Base-by-base conservation (phyloP, 2,329 filamentous ascomycete genomes). In the Sarocladium strictum region DNA sequence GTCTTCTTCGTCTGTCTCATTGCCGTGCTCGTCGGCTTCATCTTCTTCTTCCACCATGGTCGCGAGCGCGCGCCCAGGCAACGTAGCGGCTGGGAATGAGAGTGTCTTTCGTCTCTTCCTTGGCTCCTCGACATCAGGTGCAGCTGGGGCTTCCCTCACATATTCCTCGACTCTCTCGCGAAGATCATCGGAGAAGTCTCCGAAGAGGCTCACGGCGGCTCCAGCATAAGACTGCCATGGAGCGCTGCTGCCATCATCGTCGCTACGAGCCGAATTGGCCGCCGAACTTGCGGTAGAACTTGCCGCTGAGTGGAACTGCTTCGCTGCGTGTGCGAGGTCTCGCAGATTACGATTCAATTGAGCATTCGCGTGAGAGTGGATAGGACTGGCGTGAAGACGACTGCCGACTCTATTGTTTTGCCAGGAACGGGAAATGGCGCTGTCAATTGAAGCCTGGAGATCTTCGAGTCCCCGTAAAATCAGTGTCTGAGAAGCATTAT, bases 291-390 rank as follows among this genome's bases (percentile, higher is more conserved):
- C 63, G 1, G 58, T 55, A 23, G 47, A 51, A 29, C 47, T 51
- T 7, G 47, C 47, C 2, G 47, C 24, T 2, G 61, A 58, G 50
- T 65, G 61, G 53, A 65, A 64, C 10, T 59, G 55, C 17, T 56
- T 56, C 2, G 63, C 63, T 33, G 61, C 63, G 21, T 59, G 51
- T 19, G 62, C 59, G 11, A 65, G 54, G 26, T 60, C 57, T 29
- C 58, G 56, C 52, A 64, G 55, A 17, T 64, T 63, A 2, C 53
- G 58, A 11, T 51, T 51, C 27, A 51, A 14, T 24, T 51, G 26
- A 12, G 47, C 47, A 35, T 51, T 29, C 21, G 47, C 47, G 23
- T 33, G 19, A 35, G 15, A 7, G 19, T 51, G 26, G 17, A 27
- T 23, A 11, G 47, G 15, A 15, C 47, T 19, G 3, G 4, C 27